Conservation (phyloP, 352 stramenopile species). For the Phytophthora pluvialis region DNA sequence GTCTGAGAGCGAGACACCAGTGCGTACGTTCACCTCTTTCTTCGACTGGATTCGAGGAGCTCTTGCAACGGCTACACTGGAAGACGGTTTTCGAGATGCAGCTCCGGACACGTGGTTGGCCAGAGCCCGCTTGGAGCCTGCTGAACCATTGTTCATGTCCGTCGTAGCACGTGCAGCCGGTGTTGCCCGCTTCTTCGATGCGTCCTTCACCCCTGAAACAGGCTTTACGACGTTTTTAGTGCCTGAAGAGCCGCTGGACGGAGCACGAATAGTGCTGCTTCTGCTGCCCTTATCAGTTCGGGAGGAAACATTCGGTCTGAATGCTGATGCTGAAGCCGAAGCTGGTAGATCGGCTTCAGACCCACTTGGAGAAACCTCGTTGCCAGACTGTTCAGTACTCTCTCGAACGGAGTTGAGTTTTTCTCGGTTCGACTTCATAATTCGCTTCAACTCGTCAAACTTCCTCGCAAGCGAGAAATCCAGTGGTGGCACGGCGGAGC, state of each 20-base stretch:
- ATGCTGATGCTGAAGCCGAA: not conserved
- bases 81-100: conserved; percentile 12
- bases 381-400: not conserved
- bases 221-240: conserved; percentile 7
- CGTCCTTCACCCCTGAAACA: conserved; percentile 1
- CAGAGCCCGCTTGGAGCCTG: conserved; percentile 9
- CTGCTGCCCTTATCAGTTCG: not conserved
- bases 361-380: not conserved
- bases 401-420: conserved; percentile 24
- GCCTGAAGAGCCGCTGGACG: conserved; percentile 23
- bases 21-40: conserved; percentile 47
- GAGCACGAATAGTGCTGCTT: conserved; percentile 17
- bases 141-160: conserved; percentile 14
- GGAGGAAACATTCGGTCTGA: conserved; percentile 3
- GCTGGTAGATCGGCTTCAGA: not conserved
- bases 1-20: conserved; percentile 70
- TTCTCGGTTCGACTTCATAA: conserved; percentile 62
- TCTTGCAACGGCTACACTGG: conserved; percentile 3
- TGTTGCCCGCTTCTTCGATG: conserved; percentile 7
- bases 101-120: conserved; percentile 1
- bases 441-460: conserved; percentile 67
- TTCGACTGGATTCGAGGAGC: conserved; percentile 10
- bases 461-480: conserved; percentile 60
- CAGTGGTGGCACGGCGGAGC: conserved; percentile 24
- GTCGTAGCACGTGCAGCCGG: conserved; percentile 3